These are phyloP conservation scores for Fragilaria radians DNA, from an alignment of 108 stramenopile genomes.

Conservation along the genomic window DNA sequence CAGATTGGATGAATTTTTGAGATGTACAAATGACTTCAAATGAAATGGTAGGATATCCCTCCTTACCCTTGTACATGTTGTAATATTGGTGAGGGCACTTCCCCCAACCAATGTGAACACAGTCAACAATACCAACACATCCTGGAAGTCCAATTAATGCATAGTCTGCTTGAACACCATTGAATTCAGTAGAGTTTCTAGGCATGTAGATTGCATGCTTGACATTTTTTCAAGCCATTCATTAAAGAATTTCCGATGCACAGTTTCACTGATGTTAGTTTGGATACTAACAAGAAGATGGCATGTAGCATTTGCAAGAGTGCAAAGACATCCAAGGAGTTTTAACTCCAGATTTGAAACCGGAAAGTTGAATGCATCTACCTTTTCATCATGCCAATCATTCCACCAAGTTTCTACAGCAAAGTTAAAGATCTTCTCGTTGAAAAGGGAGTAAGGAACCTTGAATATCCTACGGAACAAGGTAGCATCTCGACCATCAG, in stretches of 20 bases:
- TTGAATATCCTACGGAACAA: background rate
- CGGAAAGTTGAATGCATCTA: background rate
- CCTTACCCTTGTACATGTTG: conserved; percentile 18
- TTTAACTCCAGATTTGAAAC: background rate
- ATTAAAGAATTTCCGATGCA: background rate
- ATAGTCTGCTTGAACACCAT: conserved; percentile 3
- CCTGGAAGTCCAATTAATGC: conserved; percentile 14
- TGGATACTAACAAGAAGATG: background rate
- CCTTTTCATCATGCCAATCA: background rate
- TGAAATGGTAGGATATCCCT: conserved; percentile 23
- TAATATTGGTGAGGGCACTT: conserved; percentile 19
- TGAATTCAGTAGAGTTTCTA: background rate
- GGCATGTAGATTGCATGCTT: background rate
- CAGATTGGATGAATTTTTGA: background rate
- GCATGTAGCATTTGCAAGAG: background rate
- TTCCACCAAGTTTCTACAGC: background rate
- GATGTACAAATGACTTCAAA: conserved; percentile 22
- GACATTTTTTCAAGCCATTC: background rate
- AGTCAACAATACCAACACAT: conserved; percentile 23
- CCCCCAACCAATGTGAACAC: conserved; percentile 29
- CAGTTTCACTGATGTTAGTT: background rate
- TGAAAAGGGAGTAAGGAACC: background rate
- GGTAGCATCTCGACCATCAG: background rate
- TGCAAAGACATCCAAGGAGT: background rate
- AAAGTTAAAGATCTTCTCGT: background rate